These are phyloP conservation scores for Pleurozium schreberi DNA, from an alignment of 225 moss, liverwort and hornwort genomes.

Conservation along the genomic window DNA sequence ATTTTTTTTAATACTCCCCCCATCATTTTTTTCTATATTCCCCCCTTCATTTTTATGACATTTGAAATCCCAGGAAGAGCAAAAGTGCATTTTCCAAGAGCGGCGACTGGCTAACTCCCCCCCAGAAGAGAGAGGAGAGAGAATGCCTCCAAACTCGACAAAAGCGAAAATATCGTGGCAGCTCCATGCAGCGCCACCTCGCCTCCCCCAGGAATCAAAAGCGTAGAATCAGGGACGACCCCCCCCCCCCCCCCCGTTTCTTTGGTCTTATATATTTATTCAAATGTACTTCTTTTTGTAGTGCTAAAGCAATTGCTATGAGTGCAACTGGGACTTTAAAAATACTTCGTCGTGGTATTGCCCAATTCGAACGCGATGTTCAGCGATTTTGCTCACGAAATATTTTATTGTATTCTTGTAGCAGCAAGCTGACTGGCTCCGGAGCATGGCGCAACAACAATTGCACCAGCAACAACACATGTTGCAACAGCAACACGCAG, in stretches of 20 bases:
- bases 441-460: slow-evolving; percentile 54
- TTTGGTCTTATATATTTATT: too few relatives aligned
- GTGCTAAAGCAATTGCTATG: not conserved
- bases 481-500: slow-evolving; percentile 66
- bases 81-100: not conserved
- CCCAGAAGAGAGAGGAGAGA: not conserved
- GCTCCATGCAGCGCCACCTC: slow-evolving; percentile 19
- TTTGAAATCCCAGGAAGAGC: not conserved
- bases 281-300: not conserved
- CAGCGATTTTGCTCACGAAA: not conserved
- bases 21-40: too few relatives aligned
- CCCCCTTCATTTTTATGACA: not conserved
- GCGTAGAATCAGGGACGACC: not conserved
- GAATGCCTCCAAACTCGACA: not conserved
- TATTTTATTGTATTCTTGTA: not conserved
- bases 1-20: too few relatives aligned
- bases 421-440: slow-evolving; percentile 62
- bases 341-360: not conserved
- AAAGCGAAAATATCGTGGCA: not conserved
- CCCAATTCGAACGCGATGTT: not conserved
- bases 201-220: slow-evolving; percentile 1
- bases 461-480: slow-evolving; percentile 58
- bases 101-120: not conserved
- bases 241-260: not conserved
- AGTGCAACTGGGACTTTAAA: not conserved